Conservation (phyloP, 2,329 filamentous ascomycete genomes). For the Ophiosphaerella herpotricha region DNA sequence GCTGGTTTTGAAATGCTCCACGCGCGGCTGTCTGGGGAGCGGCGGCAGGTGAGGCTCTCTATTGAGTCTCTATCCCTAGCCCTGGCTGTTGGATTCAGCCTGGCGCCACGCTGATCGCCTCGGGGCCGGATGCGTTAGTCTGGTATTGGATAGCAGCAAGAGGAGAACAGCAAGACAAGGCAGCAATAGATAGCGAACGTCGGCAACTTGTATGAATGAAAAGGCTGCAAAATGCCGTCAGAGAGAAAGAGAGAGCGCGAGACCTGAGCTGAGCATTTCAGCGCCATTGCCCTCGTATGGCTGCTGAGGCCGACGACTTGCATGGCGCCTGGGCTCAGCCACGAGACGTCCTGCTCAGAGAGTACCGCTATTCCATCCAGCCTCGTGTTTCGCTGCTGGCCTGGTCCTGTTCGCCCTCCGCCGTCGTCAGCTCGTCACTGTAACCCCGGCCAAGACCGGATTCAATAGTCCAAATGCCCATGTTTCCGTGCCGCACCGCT, state of each 20-base stretch:
- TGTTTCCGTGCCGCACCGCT: no score
- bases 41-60: conserved; percentile 12
- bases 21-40: conserved; percentile 1
- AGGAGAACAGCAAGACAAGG: no score
- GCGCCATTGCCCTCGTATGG: conserved; percentile 18
- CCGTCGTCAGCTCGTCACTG: no score
- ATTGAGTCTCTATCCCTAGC: conserved; percentile 11
- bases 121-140: conserved; percentile 9
- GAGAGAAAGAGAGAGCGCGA: conserved; percentile 3
- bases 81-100: conserved; percentile 24
- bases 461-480: no score
- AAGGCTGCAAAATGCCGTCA: background rate
- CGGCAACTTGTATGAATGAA: background rate
- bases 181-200: conserved; percentile 2
- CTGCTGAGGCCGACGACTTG: conserved; percentile 22
- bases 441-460: no score
- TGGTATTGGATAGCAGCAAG: background rate
- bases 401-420: no score
- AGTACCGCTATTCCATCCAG: no score
- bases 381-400: no score
- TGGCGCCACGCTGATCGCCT: conserved; percentile 27
- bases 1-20: conserved; percentile 6
- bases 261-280: conserved; percentile 9
- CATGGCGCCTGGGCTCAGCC: conserved; percentile 21
- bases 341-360: conserved; percentile 17